A percentile compares a stretch with the other conserved stretches of the same genome.
phyloP scores from a whole-genome alignment of 169 alveolate species.

The Ichthyophthirius multifiliis region DNA sequence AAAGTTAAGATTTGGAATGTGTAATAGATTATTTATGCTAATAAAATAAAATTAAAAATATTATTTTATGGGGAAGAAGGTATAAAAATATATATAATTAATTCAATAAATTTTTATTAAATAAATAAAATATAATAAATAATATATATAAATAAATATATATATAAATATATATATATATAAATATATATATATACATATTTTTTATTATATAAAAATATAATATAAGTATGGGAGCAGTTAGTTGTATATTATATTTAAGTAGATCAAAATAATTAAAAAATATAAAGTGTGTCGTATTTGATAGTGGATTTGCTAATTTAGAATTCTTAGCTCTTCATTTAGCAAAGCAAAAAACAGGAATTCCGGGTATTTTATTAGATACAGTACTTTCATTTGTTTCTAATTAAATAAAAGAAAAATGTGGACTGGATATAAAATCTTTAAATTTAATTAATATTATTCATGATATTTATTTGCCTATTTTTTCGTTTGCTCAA shows the following conservation, averaged over 20 bases:
- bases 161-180: no score
- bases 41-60: not conserved
- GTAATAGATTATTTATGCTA: constrained; percentile 65
- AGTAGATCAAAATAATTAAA: no score
- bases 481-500: constrained; percentile 46
- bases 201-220: no score
- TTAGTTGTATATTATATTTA: constrained; percentile 44
- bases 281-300: constrained; percentile 23
- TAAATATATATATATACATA: no score
- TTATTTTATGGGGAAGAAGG: constrained; percentile 7
- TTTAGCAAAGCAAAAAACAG: constrained; percentile 35
- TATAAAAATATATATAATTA: no score
- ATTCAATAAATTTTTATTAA: no score
- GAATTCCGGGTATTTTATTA: constrained; percentile 35
- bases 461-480: constrained; percentile 28
- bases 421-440: constrained; percentile 38
- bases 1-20: constrained; percentile 82
- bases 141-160: no score
- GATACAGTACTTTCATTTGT: constrained; percentile 30
- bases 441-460: constrained; percentile 36
- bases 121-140: no score
- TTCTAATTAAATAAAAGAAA: constrained; percentile 22
- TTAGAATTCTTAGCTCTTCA: constrained; percentile 38
- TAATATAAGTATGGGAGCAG: constrained; percentile 61
- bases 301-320: constrained; percentile 46